phyloP scores from a whole-genome alignment of 2,329 filamentous ascomycete genomes.

The Aspergillus latus region DNA sequence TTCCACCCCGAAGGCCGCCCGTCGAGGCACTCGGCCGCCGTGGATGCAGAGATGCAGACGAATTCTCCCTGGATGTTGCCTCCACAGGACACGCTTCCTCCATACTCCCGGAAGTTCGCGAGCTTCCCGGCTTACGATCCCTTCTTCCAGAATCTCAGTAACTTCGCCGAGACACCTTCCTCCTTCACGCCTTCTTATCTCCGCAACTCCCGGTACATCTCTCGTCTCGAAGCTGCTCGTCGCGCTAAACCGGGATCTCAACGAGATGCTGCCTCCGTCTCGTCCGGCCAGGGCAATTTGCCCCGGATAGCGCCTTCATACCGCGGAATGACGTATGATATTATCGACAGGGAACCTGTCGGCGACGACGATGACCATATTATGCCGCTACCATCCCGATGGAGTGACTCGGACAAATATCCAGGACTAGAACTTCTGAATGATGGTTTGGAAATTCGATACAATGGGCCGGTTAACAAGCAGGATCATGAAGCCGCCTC shows the following conservation, averaged over 20 bases:
- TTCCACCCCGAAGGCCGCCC: conserved; percentile 35
- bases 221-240: conserved; percentile 70
- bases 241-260: conserved; percentile 58
- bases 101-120: conserved; percentile 51
- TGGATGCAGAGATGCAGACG: conserved; percentile 52
- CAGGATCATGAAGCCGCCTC: conserved; percentile 74
- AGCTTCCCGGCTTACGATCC: conserved; percentile 33
- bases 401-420: conserved; percentile 78
- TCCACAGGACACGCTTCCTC: conserved; percentile 41
- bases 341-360: conserved; percentile 71
- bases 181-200: conserved; percentile 81
- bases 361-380: conserved; percentile 57
- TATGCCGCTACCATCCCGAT: conserved; percentile 73
- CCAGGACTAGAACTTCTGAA: conserved; percentile 69
- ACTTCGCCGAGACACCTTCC: conserved; percentile 30
- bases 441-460: conserved; percentile 71
- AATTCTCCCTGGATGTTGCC: conserved; percentile 50
- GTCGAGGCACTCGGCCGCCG: conserved; percentile 39
- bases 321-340: conserved; percentile 76
- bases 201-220: conserved; percentile 71
- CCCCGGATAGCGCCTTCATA: conserved; percentile 64
- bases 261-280: conserved; percentile 53
- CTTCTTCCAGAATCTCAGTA: conserved; percentile 25
- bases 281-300: conserved; percentile 58
- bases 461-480: conserved; percentile 57